These are phyloP conservation scores for Coelastrella sp. DNA, from an alignment of 139 green algal genomes.

Conservation along the genomic window DNA sequence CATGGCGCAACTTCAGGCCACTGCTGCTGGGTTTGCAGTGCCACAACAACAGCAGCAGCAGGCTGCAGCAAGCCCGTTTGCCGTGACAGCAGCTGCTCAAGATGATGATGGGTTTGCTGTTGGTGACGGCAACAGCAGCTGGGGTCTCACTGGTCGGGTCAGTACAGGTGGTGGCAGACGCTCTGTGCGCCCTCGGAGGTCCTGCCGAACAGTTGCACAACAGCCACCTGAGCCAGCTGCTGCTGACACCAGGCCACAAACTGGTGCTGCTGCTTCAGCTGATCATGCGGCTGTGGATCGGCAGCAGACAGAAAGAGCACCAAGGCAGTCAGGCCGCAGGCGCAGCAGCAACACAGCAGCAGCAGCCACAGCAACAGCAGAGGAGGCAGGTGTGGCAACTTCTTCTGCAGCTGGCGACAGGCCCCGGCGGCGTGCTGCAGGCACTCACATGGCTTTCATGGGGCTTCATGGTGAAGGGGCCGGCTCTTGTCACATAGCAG, in stretches of 20 bases:
- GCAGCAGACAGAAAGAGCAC: too few species aligned
- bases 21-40: background rate
- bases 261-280: background rate
- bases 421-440: background rate
- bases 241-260: background rate
- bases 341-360: background rate
- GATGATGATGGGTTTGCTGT: too few species aligned
- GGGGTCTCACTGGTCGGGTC: too few species aligned
- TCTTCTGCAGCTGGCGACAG: background rate
- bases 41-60: background rate
- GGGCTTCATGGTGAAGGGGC: conserved; percentile 13
- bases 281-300: background rate
- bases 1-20: too few species aligned
- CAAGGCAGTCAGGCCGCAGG: background rate
- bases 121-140: too few species aligned
- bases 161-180: too few species aligned
- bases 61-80: background rate
- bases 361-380: background rate
- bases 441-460: conserved; percentile 6
- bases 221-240: too few species aligned
- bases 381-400: background rate
- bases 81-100: too few species aligned
- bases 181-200: too few species aligned
- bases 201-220: too few species aligned
- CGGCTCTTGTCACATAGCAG: background rate